Percentiles rank a stretch among this genome's conserved stretches.
Conservation (phyloP, 1,284 basidiomycete genomes). For the Austroboletus novae-zelandiae region DNA sequence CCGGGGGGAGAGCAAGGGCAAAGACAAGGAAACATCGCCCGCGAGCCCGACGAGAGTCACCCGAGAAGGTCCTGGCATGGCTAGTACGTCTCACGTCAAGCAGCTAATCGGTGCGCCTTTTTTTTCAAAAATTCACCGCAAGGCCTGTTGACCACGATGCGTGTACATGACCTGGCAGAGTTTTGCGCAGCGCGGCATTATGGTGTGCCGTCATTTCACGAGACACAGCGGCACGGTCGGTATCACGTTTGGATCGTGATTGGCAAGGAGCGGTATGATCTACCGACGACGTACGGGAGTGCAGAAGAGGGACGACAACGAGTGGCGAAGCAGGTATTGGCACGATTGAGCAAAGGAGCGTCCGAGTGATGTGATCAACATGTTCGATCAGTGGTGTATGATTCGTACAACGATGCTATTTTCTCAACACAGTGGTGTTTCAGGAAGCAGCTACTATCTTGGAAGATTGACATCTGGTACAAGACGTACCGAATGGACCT, state of each 20-base stretch:
- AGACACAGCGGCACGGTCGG: conserved; percentile 22
- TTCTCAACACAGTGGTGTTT: no score
- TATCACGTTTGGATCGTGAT: conserved; percentile 44
- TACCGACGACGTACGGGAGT: conserved; percentile 35
- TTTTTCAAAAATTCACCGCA: background rate
- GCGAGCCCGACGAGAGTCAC: background rate
- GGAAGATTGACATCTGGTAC: no score
- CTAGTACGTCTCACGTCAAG: conserved; percentile 21
- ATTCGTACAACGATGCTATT: no score
- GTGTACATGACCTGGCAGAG: conserved; percentile 21
- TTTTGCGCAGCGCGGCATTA: conserved; percentile 30
- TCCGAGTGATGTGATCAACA: no score
- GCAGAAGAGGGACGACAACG: conserved; percentile 38
- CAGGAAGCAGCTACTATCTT: no score
- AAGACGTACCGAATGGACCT: no score
- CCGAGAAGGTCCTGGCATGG: background rate
- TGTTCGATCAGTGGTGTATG: no score
- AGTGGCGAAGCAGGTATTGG: conserved; percentile 41
- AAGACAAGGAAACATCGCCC: conserved; percentile 1
- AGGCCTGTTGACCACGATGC: background rate
- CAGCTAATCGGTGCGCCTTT: conserved; percentile 26
- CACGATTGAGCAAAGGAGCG: conserved; percentile 24
- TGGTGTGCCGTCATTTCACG: conserved; percentile 34
- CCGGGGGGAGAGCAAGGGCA: conserved; percentile 7
- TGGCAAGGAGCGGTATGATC: conserved; percentile 40